These are phyloP conservation scores for Fusarium mexicanum DNA, from an alignment of 2,329 filamentous ascomycete species.

Conservation along the genomic window DNA sequence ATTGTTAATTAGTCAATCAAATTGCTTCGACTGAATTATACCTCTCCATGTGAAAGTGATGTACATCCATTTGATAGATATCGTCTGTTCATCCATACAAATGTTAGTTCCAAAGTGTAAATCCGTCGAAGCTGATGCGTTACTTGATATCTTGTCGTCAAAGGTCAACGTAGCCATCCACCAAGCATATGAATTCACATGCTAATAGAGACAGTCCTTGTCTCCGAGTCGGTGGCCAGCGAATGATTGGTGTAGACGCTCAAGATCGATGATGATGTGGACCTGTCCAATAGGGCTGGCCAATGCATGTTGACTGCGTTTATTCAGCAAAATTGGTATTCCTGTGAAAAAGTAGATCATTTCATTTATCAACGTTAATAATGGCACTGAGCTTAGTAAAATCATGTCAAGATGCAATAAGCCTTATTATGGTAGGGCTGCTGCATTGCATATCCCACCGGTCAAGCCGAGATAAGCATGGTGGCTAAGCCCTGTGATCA, in stretches of 20 bases:
- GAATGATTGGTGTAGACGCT: not conserved
- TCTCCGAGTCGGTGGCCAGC: not conserved
- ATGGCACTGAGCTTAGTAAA: slow-evolving; percentile 2
- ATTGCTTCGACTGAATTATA: not conserved
- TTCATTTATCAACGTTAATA: not conserved
- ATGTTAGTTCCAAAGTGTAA: not conserved
- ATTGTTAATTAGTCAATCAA: slow-evolving; percentile 10
- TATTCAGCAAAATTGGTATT: not conserved
- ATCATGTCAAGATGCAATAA: not conserved
- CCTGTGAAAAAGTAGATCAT: not conserved
- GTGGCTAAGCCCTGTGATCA: not conserved
- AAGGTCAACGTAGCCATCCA: no score
- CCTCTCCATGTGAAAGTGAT: not conserved
- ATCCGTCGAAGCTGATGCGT: not conserved
- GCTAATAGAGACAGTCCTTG: not conserved
- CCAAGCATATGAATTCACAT: not conserved
- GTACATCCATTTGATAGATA: no score
- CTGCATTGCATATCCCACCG: not conserved
- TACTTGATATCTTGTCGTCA: no score
- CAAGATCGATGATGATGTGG: not conserved
- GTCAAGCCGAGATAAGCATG: slow-evolving; percentile 18
- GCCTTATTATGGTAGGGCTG: not conserved
- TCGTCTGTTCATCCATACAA: no score
- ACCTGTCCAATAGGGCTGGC: slow-evolving; percentile 5
- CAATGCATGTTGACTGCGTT: not conserved